Conservation (phyloP, 208 protist species). For the Angomonas deanei region DNA sequence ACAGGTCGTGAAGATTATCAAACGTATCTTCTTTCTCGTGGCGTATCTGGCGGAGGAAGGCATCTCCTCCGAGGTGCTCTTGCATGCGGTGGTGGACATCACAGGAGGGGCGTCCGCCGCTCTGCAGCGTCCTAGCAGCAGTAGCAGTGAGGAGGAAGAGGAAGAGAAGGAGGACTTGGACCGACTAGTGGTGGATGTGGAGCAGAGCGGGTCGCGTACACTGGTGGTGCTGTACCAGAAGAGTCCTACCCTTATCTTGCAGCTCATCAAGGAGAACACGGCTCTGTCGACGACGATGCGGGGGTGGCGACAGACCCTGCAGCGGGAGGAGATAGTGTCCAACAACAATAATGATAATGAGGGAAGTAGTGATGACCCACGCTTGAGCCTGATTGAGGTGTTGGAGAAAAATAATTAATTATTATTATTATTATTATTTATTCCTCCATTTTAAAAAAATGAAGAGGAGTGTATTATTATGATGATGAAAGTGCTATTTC, state of each 20-base stretch:
- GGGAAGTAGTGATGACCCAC: not conserved
- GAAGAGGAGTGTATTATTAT: not conserved
- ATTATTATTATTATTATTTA: not conserved
- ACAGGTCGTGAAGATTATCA: not conserved
- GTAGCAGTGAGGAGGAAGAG: not conserved
- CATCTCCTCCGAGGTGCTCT: slow-evolving; percentile 16
- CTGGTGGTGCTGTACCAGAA: not conserved
- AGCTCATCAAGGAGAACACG: not conserved
- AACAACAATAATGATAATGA: not conserved
- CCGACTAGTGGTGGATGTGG: not conserved
- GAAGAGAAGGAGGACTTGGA: not conserved
- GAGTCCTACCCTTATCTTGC: not conserved
- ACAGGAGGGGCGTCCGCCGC: not conserved
- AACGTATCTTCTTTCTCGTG: slow-evolving; percentile 25
- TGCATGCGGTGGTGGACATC: slow-evolving; percentile 4
- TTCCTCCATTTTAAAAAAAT: not conserved
- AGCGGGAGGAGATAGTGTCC: not conserved
- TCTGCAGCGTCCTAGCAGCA: not conserved
- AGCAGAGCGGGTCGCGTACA: not conserved
- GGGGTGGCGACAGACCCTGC: not conserved
- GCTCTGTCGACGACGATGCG: not conserved
- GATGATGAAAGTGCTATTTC: too few relatives aligned
- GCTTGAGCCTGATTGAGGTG: not conserved
- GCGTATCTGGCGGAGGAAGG: slow-evolving; percentile 29
- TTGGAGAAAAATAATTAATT: not conserved